Base-by-base conservation (phyloP, 1,139 yeast genomes). In the Kurtzmaniella quercitrusa region DNA sequence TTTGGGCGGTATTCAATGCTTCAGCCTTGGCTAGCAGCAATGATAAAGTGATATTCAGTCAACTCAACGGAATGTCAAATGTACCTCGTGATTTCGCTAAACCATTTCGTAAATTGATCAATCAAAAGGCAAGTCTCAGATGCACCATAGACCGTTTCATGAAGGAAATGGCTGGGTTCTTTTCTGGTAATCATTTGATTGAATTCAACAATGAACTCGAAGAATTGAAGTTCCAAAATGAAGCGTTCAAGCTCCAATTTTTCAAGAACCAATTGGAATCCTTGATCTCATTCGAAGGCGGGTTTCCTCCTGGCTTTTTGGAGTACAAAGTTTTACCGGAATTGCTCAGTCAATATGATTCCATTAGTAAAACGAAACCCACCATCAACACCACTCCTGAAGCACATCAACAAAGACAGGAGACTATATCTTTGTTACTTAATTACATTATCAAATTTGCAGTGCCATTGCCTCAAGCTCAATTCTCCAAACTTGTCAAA, bases 321-420 rank as follows among this genome's bases (percentile, higher is more conserved):
- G 82, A 82, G 43, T 65, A 75, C 48, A 77, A 78, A 51, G 65
- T 88, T n/a, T 60, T 89, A 31, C 95, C 95, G 0, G 88, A 83
- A 53, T 61, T 87, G 24, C 67, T 76, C 11, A 39, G 44, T 9
- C 77, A 71, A 45, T 72, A 57, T 48, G 58, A 58, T 24, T 55
- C 53, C 23, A 50, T 66, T 19, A 50, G 60, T n/a, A 58, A 56
- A 21, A 50, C 51, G 14, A 60, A 54, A 33, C 59, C 64, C 8
- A 48, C 59, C 0, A 53, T 58, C 2, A 54, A 55, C 31, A 49
- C 65, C 3, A 59, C 68, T 0, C 60, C 66, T 1, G 62, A 60
- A 37, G 72, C 63, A 16, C 44, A 55, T 21, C 59, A 57, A n/a
- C 61, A 60, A 37, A 59, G 63, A 34, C 75, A 73, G 53, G 75